Evolutionary conservation across 345 rosid genomes (phyloP), one percentile per base, ranked within the genome.

Genomic region (Lumnitzera racemosa): DNA sequence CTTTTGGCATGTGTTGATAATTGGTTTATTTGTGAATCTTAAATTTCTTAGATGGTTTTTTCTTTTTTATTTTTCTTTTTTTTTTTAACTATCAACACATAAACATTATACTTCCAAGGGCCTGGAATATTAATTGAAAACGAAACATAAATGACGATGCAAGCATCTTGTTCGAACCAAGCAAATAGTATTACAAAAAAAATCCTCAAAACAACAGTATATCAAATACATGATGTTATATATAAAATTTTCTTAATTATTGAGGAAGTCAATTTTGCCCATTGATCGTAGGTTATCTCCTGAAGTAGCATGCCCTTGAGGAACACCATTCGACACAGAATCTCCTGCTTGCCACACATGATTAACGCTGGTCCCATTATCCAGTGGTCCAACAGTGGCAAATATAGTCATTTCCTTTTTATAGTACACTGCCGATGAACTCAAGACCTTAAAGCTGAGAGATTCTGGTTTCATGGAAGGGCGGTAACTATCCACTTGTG

Each of bases 341-440:
- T 31, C 69, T 20, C 83, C 88, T 5, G 68, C 71, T 64, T 80
- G 81, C 85, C 85, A 80, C 12, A 80, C 81, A 54, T 78, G 83
- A 62, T 67, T 66, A 24, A 71, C 67, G 13, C 58, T 55, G 4
- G 70, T 29, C 68, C 62, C 62, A 54, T 36, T 49, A 12, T 15
- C 8, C 11, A 53, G 24, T 25, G 77, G 79, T 17, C 73, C 73
- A 24, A 80, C 49, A 14, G 71, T 68, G n/a, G 81, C 83, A n/a
- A 64, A 80, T 16, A 80, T 74, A 9, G 66, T 72, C 74, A 66
- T 74, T 56, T 76, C 71, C 3, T 56, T 62, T 5, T 46, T 27
- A 17, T 13, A 15, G 47, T 50, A 68, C 25, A 53, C 70, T 0
- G 74, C 76, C 0, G 67, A 70, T 15, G 80, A 11, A n/a, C 25